Evolutionary conservation across 2,329 filamentous ascomycete species (phyloP).

Genomic region (Leptographium flavum): DNA sequence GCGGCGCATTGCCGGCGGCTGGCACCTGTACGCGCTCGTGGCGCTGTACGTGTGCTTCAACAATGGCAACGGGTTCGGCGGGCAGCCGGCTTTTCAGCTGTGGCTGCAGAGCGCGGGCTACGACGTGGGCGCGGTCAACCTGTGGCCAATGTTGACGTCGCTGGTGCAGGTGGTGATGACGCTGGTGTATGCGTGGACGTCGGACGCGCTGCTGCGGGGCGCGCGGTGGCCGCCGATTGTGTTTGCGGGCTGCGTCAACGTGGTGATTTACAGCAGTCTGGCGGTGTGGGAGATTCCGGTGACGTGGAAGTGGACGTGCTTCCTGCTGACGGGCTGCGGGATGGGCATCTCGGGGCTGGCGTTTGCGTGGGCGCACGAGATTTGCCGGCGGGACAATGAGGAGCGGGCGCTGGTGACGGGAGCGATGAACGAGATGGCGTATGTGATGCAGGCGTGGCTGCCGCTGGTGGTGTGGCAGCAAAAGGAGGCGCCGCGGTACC

Average conservation of each 20-base stretch:
- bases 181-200: constrained; percentile 50
- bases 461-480: constrained; percentile 54
- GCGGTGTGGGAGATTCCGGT: constrained; percentile 29
- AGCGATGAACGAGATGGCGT: constrained; percentile 55
- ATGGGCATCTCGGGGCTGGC: constrained; percentile 30
- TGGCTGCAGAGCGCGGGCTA: constrained; percentile 32
- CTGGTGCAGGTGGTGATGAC: constrained; percentile 42
- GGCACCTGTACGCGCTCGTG: constrained; percentile 48
- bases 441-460: constrained; percentile 56
- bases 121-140: constrained; percentile 27
- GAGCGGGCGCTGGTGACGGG: constrained; percentile 52
- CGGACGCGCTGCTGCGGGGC: constrained; percentile 44
- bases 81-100: constrained; percentile 39
- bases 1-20: constrained; percentile 45
- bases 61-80: constrained; percentile 29
- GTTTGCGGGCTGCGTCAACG: constrained; percentile 31
- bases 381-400: constrained; percentile 39
- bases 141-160: constrained; percentile 44
- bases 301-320: constrained; percentile 51
- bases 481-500: constrained; percentile 44
- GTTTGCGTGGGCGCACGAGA: constrained; percentile 35
- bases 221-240: constrained; percentile 50
- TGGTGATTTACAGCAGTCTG: constrained; percentile 25
- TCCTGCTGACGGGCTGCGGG: constrained; percentile 38
- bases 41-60: constrained; percentile 51